Evolutionary conservation across 2,329 filamentous ascomycete species (phyloP).

Genomic region (Pseudocercospora eumusae): DNA sequence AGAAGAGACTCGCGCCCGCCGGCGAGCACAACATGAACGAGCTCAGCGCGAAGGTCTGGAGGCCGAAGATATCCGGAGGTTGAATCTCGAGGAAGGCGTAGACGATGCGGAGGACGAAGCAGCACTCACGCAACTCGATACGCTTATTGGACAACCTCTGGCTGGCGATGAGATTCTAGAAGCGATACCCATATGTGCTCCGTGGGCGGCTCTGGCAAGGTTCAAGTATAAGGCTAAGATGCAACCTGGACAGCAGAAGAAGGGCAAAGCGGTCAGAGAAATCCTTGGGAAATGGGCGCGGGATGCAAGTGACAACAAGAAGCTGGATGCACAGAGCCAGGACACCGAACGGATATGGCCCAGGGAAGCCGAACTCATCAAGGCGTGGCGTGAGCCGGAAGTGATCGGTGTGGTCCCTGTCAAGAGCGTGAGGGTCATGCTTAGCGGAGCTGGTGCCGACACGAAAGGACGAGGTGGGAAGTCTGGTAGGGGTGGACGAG

Average conservation of each 20-base stretch:
- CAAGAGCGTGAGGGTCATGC: conserved; percentile 76
- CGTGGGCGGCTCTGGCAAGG: conserved; percentile 63
- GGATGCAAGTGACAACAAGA: conserved; percentile 57
- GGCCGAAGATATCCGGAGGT: conserved; percentile 67
- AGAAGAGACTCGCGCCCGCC: conserved; percentile 70
- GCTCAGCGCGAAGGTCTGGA: conserved; percentile 74
- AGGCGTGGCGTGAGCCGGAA: conserved; percentile 77
- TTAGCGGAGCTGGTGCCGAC: conserved; percentile 56
- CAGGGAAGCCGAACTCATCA: conserved; percentile 80
- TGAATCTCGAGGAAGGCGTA: conserved; percentile 61
- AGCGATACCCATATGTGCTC: conserved; percentile 63
- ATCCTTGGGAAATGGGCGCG: conserved; percentile 78
- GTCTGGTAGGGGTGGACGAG: conserved; percentile 33
- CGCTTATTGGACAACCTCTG: conserved; percentile 74
- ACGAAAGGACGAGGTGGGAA: conserved; percentile 42
- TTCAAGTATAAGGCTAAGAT: conserved; percentile 95
- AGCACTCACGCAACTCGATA: conserved; percentile 60
- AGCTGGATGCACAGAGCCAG: conserved; percentile 49
- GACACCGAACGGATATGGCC: conserved; percentile 77
- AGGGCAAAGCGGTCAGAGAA: conserved; percentile 91
- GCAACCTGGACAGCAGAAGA: conserved; percentile 86
- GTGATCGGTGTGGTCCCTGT: conserved; percentile 79
- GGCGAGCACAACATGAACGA: conserved; percentile 75
- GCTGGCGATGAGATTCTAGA: conserved; percentile 79
- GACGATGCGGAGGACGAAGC: conserved; percentile 40